A percentile compares a stretch with the other conserved stretches of the same genome.
phyloP scores from a whole-genome alignment of 768 basidiomycete genomes.

The Mycena chlorophos region DNA sequence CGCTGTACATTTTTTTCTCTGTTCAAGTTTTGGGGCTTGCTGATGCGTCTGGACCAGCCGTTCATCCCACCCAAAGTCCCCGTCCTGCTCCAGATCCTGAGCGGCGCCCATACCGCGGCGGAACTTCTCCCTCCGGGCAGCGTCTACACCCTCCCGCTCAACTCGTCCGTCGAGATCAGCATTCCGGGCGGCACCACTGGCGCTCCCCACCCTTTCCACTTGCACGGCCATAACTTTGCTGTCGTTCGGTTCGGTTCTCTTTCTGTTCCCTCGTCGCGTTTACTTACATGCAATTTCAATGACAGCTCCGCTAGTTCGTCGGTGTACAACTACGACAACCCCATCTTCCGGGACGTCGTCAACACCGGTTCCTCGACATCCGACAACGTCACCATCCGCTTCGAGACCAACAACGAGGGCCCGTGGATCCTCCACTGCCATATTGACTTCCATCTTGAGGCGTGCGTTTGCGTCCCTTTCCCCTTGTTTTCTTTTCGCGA shows the following conservation, averaged over 20 bases:
- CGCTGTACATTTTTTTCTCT: neutral
- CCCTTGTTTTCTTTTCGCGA: neutral
- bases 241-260: neutral
- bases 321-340: constrained; percentile 50
- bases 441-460: constrained; percentile 46
- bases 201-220: constrained; percentile 45
- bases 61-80: constrained; percentile 41
- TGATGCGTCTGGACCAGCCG: neutral
- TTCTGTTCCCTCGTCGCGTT: neutral
- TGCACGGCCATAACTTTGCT: constrained; percentile 44
- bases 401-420: constrained; percentile 68
- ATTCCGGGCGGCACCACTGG: constrained; percentile 31
- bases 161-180: constrained; percentile 41
- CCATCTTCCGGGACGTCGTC: constrained; percentile 56
- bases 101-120: constrained; percentile 39
- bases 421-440: constrained; percentile 38
- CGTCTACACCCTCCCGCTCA: constrained; percentile 36
- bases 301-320: constrained; percentile 38
- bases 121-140: constrained; percentile 33
- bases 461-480: constrained; percentile 21
- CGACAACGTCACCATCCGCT: constrained; percentile 57
- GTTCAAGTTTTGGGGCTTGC: neutral
- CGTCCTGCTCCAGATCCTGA: constrained; percentile 52
- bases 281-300: constrained; percentile 43
- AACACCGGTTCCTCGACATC: constrained; percentile 34